These are phyloP conservation scores for Candida multigemmis DNA, from an alignment of 805 yeast species.

Conservation along the genomic window DNA sequence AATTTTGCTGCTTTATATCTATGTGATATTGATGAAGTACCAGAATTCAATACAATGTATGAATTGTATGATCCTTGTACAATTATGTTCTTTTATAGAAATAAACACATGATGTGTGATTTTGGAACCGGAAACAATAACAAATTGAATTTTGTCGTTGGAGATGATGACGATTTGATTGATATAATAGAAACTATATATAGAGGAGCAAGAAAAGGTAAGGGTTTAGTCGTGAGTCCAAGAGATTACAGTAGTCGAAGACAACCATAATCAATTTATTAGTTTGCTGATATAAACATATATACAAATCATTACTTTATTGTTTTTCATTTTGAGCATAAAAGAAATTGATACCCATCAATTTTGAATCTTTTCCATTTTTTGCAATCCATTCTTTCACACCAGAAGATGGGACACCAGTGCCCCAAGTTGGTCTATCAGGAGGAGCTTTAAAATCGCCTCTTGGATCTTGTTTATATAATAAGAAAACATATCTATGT, in stretches of 20 bases:
- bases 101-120: constrained; percentile 97
- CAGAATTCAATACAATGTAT: constrained; percentile 84
- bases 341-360: constrained; percentile 76
- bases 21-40: constrained; percentile 83
- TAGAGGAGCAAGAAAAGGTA: constrained; percentile 87
- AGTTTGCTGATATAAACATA: background rate
- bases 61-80: constrained; percentile 86
- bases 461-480: constrained; percentile 57
- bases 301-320: constrained; percentile 4
- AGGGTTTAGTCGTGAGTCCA: constrained; percentile 85
- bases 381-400: constrained; percentile 64
- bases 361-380: constrained; percentile 43
- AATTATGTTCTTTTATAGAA: constrained; percentile 86
- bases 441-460: constrained; percentile 32
- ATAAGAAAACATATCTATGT: constrained; percentile 76
- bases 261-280: constrained; percentile 4
- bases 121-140: constrained; percentile 97
- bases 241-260: constrained; percentile 44
- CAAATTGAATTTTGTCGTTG: constrained; percentile 70
- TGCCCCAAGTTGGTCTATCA: constrained; percentile 77
- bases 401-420: constrained; percentile 73
- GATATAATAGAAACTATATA: constrained; percentile 86
- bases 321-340: constrained; percentile 52
- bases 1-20: constrained; percentile 84
- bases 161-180: constrained; percentile 80